Evolutionary conservation across 1,284 basidiomycete species (phyloP).

Genomic region (Limonomyces culmigenus): DNA sequence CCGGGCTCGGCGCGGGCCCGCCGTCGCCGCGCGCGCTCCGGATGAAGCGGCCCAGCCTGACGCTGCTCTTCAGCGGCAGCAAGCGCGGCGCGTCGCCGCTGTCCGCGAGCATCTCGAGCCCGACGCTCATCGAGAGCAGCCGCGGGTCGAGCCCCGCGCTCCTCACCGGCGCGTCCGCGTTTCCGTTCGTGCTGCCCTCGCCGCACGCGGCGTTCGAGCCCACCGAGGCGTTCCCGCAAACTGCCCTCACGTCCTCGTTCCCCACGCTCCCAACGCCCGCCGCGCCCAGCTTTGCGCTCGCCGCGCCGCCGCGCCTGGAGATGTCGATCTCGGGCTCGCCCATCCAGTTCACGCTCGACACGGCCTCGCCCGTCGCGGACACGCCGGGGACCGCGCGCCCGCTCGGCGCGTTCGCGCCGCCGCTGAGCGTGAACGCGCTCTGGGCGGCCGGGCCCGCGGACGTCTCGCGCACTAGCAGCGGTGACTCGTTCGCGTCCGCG

Average conservation of each 20-base stretch:
- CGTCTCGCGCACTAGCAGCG: no score
- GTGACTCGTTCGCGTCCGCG: no score
- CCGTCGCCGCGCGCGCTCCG: constrained; percentile 3
- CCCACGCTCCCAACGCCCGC: constrained; percentile 15
- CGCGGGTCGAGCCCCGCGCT: no score
- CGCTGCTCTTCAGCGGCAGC: constrained; percentile 16
- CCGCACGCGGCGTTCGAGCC: no score
- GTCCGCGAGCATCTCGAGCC: background rate
- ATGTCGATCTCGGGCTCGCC: constrained; percentile 31
- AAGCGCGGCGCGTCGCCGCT: constrained; percentile 9
- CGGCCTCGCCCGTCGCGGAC: no score
- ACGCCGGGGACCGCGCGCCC: background rate
- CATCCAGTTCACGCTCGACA: constrained; percentile 22
- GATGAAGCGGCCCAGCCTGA: constrained; percentile 18
- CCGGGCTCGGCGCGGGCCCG: constrained; percentile 15
- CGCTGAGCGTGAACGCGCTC: constrained; percentile 2
- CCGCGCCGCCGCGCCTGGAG: constrained; percentile 29
- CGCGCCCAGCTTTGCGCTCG: constrained; percentile 18
- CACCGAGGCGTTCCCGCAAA: constrained; percentile 6
- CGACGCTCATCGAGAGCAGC: background rate
- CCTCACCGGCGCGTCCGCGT: no score
- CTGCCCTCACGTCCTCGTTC: constrained; percentile 26
- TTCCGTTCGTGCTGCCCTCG: no score
- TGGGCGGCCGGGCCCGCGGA: background rate
- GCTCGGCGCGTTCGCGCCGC: constrained; percentile 11